Evolutionary conservation across 345 rosid genomes (phyloP), one percentile per base, ranked within the genome.

Genomic region (Clausena lansium): DNA sequence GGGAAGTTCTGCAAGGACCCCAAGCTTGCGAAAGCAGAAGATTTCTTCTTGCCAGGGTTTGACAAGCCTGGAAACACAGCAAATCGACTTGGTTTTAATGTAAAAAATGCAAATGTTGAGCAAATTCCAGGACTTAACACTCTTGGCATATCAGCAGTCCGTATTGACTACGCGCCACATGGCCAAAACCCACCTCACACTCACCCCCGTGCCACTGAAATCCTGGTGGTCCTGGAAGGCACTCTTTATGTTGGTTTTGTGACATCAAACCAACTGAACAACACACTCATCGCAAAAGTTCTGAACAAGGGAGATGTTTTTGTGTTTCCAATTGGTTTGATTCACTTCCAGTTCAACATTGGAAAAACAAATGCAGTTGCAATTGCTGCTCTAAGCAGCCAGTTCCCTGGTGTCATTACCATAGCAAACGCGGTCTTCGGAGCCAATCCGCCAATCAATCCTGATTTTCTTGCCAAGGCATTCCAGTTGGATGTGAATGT

Each of bases 1-100:
- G 83, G 86, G 19, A 80, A 74, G 54, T 77, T 83, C 67, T 83
- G 86, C 81, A 83, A 83, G 79, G 73, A 83, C 59, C 86, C 86
- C 27, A 80, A 83, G 60, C 57, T 45, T 32, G 78, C 57, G 28
- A 67, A 39, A 4, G 79, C 80, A 32, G 41, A 75, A 9, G 84
- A 84, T 19, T 84, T 84, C 76, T 81, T 71, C 82, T 75, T 38
- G 47, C 15, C 63, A 9, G 80, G 84, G 38, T 76, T 84, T 0
- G 15, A 81, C 41, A 67, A 35, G 14, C 76, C 82, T 5, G 30
- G 78, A 35, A 50, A 76, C 61, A 70, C 84, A 10, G 17, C 33
- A 0, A 78, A 78, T 32, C 15, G 15, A 14, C 28, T 66, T 19
- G 78, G 86, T 28, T 78, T 78, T 6, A 63, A 0, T 2, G 84